Conservation (phyloP, 495 filamentous ascomycete species). For the Podospora didyma region DNA sequence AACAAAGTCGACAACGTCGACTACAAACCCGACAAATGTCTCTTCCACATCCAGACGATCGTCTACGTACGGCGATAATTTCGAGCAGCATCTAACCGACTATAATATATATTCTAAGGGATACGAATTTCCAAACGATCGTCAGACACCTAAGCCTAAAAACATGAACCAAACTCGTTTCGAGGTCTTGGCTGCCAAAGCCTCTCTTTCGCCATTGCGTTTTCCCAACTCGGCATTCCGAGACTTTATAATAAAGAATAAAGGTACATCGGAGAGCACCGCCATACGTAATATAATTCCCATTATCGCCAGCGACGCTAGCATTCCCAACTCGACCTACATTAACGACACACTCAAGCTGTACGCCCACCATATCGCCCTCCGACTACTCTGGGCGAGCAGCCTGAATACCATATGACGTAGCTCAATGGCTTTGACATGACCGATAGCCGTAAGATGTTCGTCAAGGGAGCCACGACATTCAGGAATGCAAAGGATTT, state of each 20-base stretch:
- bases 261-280: not conserved
- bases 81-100: constrained; percentile 35
- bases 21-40: not conserved
- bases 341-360: constrained; percentile 30
- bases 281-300: constrained; percentile 12
- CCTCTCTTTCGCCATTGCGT: constrained; percentile 11
- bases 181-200: not conserved
- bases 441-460: not conserved
- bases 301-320: constrained; percentile 2
- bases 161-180: constrained; percentile 4
- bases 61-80: constrained; percentile 26
- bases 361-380: constrained; percentile 32
- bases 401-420: constrained; percentile 41
- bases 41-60: not conserved
- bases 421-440: constrained; percentile 14
- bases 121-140: not conserved
- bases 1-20: constrained; percentile 9
- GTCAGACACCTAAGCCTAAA: not conserved
- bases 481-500: constrained; percentile 19
- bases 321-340: constrained; percentile 28
- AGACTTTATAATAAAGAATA: not conserved
- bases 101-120: constrained; percentile 22
- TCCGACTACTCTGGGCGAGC: constrained; percentile 7
- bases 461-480: constrained; percentile 9
- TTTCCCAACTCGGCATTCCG: constrained; percentile 1